Evolutionary conservation across 2,329 filamentous ascomycete genomes (phyloP).

Genomic region (Bipolaris sorokiniana): DNA sequence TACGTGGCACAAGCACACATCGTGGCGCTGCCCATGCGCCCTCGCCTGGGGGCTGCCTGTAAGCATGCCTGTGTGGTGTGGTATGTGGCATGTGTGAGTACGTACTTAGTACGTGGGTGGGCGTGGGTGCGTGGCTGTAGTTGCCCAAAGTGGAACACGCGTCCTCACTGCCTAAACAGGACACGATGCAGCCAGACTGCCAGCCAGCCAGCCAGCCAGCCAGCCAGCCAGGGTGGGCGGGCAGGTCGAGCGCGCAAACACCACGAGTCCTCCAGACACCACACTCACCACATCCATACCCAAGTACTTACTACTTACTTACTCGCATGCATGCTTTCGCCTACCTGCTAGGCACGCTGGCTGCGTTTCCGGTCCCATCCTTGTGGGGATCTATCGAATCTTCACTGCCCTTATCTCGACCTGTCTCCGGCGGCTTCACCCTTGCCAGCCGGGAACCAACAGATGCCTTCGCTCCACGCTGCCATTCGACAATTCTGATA

Average conservation of each 20-base stretch:
- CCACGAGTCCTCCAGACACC: no score
- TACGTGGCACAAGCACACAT: constrained; percentile 10
- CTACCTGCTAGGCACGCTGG: constrained; percentile 11
- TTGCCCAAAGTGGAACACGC: constrained; percentile 24
- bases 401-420: constrained; percentile 16
- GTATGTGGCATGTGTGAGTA: no score
- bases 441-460: constrained; percentile 15
- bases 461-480: constrained; percentile 4
- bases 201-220: no score
- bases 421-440: constrained; percentile 9
- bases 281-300: no score
- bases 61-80: no score
- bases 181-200: background rate
- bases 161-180: constrained; percentile 1
- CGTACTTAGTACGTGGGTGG: no score
- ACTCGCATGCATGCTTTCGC: no score
- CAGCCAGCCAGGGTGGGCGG: background rate
- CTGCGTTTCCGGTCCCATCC: constrained; percentile 8
- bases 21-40: constrained; percentile 5
- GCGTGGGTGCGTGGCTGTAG: constrained; percentile 6
- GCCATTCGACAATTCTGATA: constrained; percentile 1
- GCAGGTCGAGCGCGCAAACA: background rate
- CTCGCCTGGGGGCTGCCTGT: no score
- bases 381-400: constrained; percentile 22
- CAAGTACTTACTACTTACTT: no score